Evolutionary conservation across 1,139 yeast genomes (phyloP).

Genomic region (Scheffersomyces insectosa): DNA sequence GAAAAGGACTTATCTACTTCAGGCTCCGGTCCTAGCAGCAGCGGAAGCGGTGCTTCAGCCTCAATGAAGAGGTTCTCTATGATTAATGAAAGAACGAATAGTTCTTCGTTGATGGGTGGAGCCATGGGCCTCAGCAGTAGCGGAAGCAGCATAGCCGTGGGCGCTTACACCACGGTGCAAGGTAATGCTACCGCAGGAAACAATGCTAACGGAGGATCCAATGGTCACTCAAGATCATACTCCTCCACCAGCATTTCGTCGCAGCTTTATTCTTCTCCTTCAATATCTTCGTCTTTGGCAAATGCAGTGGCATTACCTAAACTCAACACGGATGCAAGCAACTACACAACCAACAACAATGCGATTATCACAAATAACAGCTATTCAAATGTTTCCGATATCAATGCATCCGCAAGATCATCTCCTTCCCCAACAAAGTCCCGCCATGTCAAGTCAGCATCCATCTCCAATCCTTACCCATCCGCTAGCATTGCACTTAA

Average conservation of each 20-base stretch:
- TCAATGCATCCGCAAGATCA: not conserved
- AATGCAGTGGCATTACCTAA: conserved; percentile 40
- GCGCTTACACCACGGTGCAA: not conserved
- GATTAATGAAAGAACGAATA: conserved; percentile 45
- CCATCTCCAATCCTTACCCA: conserved; percentile 34
- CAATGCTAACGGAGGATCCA: conserved; percentile 10
- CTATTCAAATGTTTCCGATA: not conserved
- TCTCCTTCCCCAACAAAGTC: conserved; percentile 23
- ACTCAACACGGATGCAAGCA: conserved; percentile 20
- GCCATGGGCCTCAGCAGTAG: conserved; percentile 12
- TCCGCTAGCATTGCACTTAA: conserved; percentile 67
- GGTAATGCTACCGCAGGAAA: not conserved
- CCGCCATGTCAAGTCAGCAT: conserved; percentile 39
- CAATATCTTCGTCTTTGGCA: conserved; percentile 54
- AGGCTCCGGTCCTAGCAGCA: conserved; percentile 1
- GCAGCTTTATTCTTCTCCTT: conserved; percentile 50
- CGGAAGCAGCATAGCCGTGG: conserved; percentile 3
- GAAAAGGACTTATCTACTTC: conserved; percentile 18
- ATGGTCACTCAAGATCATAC: conserved; percentile 42
- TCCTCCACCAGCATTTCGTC: conserved; percentile 40
- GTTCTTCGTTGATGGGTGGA: conserved; percentile 29
- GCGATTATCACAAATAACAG: not conserved
- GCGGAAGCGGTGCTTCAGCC: conserved; percentile 2
- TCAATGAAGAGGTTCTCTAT: conserved; percentile 44
- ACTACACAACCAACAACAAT: conserved; percentile 10